Conservation (phyloP, 2,329 filamentous ascomycete genomes). For the Fusarium sp. region DNA sequence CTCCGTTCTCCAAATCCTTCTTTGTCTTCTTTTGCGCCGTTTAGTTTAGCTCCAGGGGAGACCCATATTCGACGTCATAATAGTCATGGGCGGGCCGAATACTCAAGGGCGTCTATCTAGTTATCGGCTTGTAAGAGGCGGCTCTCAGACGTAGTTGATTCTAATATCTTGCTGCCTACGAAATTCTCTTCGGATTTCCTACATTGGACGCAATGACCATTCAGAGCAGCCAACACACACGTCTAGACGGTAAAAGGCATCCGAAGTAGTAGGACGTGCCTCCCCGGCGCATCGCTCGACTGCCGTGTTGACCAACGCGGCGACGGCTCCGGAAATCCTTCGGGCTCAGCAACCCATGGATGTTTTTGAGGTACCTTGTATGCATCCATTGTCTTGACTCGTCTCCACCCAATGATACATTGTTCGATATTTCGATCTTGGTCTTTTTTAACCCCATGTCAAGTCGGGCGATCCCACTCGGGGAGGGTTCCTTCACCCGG, state of each 20-base stretch:
- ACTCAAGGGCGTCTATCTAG: constrained; percentile 1
- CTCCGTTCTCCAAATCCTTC: constrained; percentile 13
- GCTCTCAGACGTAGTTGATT: not conserved
- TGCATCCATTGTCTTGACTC: not conserved
- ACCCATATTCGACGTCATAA: constrained; percentile 36
- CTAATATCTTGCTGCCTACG: not conserved
- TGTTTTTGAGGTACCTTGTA: not conserved
- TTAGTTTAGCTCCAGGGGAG: constrained; percentile 14
- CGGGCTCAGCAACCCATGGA: constrained; percentile 6
- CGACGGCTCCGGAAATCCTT: constrained; percentile 33
- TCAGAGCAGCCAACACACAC: not conserved
- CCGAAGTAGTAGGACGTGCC: not conserved
- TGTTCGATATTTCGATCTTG: not conserved
- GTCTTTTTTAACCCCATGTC: not conserved
- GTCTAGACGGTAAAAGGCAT: not conserved
- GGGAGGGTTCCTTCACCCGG: not conserved
- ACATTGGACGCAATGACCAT: constrained; percentile 9
- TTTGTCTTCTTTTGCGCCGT: constrained; percentile 4
- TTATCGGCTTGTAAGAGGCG: not conserved
- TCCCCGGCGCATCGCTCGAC: constrained; percentile 6
- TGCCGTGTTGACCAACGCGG: constrained; percentile 24
- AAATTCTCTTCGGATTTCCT: constrained; percentile 22
- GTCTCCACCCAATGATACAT: not conserved
- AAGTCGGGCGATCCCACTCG: not conserved
- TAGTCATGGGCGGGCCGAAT: constrained; percentile 30